These are phyloP conservation scores for Curvularia sp. DNA, from an alignment of 2,329 filamentous ascomycete species.

Conservation along the genomic window DNA sequence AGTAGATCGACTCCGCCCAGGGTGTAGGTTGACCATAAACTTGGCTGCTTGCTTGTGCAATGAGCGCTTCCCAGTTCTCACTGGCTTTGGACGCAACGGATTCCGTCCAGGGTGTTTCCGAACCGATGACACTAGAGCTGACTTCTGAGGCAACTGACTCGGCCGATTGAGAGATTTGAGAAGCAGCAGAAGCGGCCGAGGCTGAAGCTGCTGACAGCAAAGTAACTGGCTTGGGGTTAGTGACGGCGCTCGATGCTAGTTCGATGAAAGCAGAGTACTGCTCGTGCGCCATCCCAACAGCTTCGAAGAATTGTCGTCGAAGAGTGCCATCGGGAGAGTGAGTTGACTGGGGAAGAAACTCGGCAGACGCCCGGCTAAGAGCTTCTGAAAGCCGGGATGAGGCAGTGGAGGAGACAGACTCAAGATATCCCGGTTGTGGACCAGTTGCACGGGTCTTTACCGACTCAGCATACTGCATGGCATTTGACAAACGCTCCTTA, in stretches of 20 bases:
- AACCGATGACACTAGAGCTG: conserved; percentile 55
- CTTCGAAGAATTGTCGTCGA: conserved; percentile 76
- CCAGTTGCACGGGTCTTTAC: conserved; percentile 50
- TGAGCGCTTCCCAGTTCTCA: conserved; percentile 68
- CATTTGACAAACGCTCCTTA: conserved; percentile 64
- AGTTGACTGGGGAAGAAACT: conserved; percentile 71
- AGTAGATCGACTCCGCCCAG: conserved; percentile 55
- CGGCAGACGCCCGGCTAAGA: conserved; percentile 72
- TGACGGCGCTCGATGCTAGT: conserved; percentile 73
- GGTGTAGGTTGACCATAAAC: conserved; percentile 71
- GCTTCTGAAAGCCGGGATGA: conserved; percentile 73
- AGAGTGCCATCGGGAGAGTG: conserved; percentile 63
- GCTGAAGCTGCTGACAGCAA: conserved; percentile 49
- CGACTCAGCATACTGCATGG: conserved; percentile 55
- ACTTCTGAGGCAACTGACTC: conserved; percentile 54
- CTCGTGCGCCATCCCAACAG: conserved; percentile 77
- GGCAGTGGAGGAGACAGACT: conserved; percentile 71
- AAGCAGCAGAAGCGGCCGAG: conserved; percentile 53
- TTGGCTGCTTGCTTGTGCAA: conserved; percentile 71
- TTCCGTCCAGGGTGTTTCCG: conserved; percentile 60
- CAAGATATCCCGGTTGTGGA: conserved; percentile 58
- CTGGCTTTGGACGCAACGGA: conserved; percentile 64
- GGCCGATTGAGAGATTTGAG: conserved; percentile 43
- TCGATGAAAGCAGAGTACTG: conserved; percentile 77
- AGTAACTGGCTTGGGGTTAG: conserved; percentile 54